Conservation (phyloP, 148 eudicot species). For the Suaeda aralocaspica region DNA sequence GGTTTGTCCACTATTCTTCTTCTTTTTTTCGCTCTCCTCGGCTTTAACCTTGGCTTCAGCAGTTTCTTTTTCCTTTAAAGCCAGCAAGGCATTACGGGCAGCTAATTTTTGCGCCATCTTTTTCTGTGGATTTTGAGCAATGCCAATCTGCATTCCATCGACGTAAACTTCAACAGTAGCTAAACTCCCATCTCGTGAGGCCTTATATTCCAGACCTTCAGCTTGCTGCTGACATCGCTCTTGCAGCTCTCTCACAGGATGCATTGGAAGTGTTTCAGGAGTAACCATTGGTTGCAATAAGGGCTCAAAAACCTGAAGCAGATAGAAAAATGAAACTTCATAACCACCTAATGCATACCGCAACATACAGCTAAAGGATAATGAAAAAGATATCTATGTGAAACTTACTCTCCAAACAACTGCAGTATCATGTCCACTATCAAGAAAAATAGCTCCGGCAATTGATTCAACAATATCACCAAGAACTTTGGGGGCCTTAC, state of each 20-base stretch:
- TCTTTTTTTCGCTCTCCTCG: constrained; percentile 59
- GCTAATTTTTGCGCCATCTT: constrained; percentile 99
- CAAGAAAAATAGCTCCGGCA: constrained; percentile 94
- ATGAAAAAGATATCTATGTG: neutral
- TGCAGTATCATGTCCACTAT: constrained; percentile 57
- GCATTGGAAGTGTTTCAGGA: constrained; percentile 99
- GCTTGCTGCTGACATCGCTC: constrained; percentile 99
- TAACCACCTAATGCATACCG: neutral
- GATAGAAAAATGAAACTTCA: constrained; percentile 4
- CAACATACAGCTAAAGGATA: neutral
- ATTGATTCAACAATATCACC: constrained; percentile 97
- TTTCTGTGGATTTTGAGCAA: constrained; percentile 90
- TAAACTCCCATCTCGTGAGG: constrained; percentile 73
- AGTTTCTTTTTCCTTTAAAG: constrained; percentile 70
- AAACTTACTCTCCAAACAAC: constrained; percentile 78
- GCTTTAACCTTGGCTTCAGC: constrained; percentile 52
- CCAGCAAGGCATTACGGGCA: constrained; percentile 83
- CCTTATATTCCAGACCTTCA: constrained; percentile 93
- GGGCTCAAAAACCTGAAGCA: constrained; percentile 78
- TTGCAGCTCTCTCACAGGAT: constrained; percentile 95
- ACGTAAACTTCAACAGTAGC: constrained; percentile 92
- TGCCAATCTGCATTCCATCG: constrained; percentile 84
- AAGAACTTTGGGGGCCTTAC: constrained; percentile 99
- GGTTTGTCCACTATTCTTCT: constrained; percentile 54
- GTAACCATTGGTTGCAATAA: constrained; percentile 95